Base-by-base conservation (phyloP, 768 basidiomycete genomes). In the Boletus rufocinnamomeus region DNA sequence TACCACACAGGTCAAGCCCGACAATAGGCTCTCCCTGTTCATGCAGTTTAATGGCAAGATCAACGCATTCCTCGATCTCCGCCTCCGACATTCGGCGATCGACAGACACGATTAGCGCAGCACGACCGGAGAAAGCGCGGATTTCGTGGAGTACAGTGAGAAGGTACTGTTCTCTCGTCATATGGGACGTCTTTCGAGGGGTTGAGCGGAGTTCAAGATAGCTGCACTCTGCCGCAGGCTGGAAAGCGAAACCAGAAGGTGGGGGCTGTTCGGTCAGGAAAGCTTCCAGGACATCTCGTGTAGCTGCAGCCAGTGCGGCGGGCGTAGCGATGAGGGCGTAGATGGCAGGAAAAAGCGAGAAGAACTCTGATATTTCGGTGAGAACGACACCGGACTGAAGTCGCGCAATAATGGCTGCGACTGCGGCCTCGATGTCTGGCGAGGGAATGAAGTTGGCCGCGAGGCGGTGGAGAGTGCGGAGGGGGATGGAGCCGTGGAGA, bases 181-280 rank as follows among this genome's bases (percentile, higher is more conserved):
- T 89, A 6, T 77, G 62, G 0, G 69, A 56, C 0, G 84, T 89
- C 67, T 68, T 74, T 45, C 86, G 80, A 0, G 91, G 93, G 0
- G 89, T 93, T 11, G 85, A 86, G n/a, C 93, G 84, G n/a, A 94
- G 80, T 67, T 94, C 93, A 35, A 95, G 77, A 66, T 92, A 92
- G 5, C 73, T 72, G 58, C 87, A 92, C 54, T 90, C 82, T 0
- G 85, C 78, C 60, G 25, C 77, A 23, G 64, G 60, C 14, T 52
- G 49, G 46, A 59, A 70, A 73, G 38, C 77, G 77, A 50, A 72
- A 10, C 62, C 71, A 17, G 61, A 2, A 3, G 69, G 69, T 16
- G 69, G 57, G 17, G 63, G 62, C 23, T 64, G 65, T 41, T 54
- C 59, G 6, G 38, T 28, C 21, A 95, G 76, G 71, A 93, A 94